Conservation (phyloP, 2,329 filamentous ascomycete species). For the Neoscytalidium dimidiatum region DNA sequence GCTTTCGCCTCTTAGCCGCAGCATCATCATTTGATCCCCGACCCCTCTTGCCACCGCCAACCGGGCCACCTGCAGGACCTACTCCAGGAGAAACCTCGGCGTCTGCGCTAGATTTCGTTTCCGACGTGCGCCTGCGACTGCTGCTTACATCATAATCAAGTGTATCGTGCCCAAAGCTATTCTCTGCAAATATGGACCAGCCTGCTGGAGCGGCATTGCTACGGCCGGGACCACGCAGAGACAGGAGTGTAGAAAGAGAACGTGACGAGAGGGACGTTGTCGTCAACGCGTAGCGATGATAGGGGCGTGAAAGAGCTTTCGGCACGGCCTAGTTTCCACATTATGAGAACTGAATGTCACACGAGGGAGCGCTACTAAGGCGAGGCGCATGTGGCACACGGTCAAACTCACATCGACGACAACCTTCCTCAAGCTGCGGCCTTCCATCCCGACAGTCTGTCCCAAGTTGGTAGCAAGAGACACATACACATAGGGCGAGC, state of each 20-base stretch:
- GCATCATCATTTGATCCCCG: slow-evolving; percentile 16
- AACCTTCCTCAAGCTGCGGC: slow-evolving; percentile 65
- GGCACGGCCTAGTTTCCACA: slow-evolving; percentile 67
- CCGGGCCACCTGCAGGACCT: neutral
- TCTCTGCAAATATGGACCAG: slow-evolving; percentile 77
- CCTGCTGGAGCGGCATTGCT: slow-evolving; percentile 73
- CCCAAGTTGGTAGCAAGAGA: slow-evolving; percentile 49
- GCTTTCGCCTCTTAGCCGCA: slow-evolving; percentile 58
- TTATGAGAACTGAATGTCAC: neutral
- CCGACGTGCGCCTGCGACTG: neutral
- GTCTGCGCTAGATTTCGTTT: neutral
- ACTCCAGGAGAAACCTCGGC: neutral
- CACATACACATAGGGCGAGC: slow-evolving; percentile 73
- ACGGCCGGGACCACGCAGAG: slow-evolving; percentile 68
- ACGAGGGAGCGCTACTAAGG: neutral
- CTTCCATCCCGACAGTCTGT: slow-evolving; percentile 35
- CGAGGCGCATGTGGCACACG: neutral
- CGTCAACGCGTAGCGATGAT: slow-evolving; percentile 70
- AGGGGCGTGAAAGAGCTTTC: slow-evolving; percentile 75
- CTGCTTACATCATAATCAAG: slow-evolving; percentile 40
- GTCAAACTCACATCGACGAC: slow-evolving; percentile 61
- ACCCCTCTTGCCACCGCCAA: neutral
- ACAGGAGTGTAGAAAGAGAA: slow-evolving; percentile 69
- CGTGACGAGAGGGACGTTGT: slow-evolving; percentile 69
- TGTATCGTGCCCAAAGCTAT: slow-evolving; percentile 53